These are phyloP conservation scores for Somion occarium DNA, from an alignment of 1,284 basidiomycete genomes.

Conservation along the genomic window DNA sequence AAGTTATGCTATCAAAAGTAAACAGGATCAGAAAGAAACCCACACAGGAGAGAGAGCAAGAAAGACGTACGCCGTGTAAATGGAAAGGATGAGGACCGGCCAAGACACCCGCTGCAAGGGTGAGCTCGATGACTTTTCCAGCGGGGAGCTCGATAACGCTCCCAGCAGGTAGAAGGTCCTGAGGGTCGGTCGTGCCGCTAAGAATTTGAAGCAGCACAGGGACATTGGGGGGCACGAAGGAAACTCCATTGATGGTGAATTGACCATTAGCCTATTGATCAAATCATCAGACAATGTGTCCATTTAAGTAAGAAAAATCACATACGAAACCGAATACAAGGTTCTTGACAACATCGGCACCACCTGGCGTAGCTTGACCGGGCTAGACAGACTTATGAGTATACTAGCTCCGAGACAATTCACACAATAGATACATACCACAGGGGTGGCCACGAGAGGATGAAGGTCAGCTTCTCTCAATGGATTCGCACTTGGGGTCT, in stretches of 20 bases:
- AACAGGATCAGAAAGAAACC: not conserved
- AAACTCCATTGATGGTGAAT: slow-evolving; percentile 9
- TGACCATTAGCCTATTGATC: not conserved
- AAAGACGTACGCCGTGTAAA: slow-evolving; percentile 28
- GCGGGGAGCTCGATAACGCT: slow-evolving; percentile 20
- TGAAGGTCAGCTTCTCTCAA: slow-evolving; percentile 26
- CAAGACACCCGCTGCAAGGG: slow-evolving; percentile 20
- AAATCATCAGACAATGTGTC: not conserved
- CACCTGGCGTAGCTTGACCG: slow-evolving; percentile 18
- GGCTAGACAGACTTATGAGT: slow-evolving; percentile 16
- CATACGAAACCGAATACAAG: slow-evolving; percentile 17
- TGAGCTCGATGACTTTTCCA: slow-evolving; percentile 28
- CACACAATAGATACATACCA: slow-evolving; percentile 3
- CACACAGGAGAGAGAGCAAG: not conserved
- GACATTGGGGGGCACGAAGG: slow-evolving; percentile 19
- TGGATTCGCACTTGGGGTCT: slow-evolving; percentile 17
- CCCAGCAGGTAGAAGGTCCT: slow-evolving; percentile 23
- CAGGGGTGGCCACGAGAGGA: slow-evolving; percentile 10
- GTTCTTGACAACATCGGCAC: slow-evolving; percentile 23
- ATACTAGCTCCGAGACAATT: not conserved
- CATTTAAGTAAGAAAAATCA: not conserved
- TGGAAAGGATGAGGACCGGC: slow-evolving; percentile 32
- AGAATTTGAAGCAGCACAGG: slow-evolving; percentile 31
- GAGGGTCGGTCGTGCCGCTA: slow-evolving; percentile 21
- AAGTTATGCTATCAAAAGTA: slow-evolving; percentile 5